Evolutionary conservation across 345 rosid genomes (phyloP).

Genomic region (Ceriops tagal): DNA sequence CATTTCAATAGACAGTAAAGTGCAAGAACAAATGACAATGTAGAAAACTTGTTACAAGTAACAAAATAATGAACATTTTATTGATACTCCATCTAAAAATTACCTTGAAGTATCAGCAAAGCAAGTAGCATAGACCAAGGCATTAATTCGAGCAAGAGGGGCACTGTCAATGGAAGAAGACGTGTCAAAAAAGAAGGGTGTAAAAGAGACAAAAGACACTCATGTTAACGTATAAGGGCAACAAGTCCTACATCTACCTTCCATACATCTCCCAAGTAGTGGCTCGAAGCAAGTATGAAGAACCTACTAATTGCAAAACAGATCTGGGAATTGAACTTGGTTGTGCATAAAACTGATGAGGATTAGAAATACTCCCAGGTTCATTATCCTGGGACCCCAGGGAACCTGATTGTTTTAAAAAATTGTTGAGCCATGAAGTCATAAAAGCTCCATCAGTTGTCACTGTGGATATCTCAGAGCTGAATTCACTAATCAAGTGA

Average conservation of each 20-base stretch:
- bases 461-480: conserved; percentile 60
- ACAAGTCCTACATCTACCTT: conserved; percentile 50
- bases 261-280: conserved; percentile 97
- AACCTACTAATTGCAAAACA: conserved; percentile 75
- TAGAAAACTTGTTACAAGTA: background rate
- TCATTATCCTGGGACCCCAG: conserved; percentile 50
- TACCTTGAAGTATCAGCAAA: conserved; percentile 82
- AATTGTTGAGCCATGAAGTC: conserved; percentile 76
- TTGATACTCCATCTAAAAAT: conserved; percentile 4
- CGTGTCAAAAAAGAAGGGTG: conserved; percentile 1
- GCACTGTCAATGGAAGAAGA: conserved; percentile 41
- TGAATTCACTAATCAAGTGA: conserved; percentile 65
- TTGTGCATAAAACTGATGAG: conserved; percentile 60
- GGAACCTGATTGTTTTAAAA: conserved; percentile 57
- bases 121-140: conserved; percentile 77
- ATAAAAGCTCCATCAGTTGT: conserved; percentile 69
- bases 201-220: background rate
- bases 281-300: conserved; percentile 87
- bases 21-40: conserved; percentile 5
- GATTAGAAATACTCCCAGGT: conserved; percentile 43
- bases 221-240: background rate
- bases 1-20: conserved; percentile 8
- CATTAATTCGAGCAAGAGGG: conserved; percentile 78
- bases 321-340: conserved; percentile 80
- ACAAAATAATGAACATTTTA: background rate